Evolutionary conservation across 305 asterid genomes (phyloP).

Genomic region (Fraxinus platypoda): DNA sequence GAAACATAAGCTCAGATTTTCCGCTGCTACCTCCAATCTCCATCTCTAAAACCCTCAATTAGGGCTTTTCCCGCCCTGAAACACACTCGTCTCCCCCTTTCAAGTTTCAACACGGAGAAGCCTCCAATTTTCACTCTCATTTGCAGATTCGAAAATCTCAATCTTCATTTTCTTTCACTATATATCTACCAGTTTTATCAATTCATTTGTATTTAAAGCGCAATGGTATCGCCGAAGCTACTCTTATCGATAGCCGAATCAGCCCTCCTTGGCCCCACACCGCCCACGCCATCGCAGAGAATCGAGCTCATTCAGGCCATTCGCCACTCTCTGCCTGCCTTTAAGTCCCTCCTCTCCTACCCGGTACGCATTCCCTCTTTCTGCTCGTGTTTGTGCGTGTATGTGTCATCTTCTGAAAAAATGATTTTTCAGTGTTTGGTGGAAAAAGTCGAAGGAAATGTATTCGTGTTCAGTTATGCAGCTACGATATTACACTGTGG

Average conservation of each 20-base stretch:
- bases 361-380: slow-evolving; percentile 38
- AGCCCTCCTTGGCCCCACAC: slow-evolving; percentile 46
- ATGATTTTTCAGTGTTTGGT: background rate
- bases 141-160: slow-evolving; percentile 6
- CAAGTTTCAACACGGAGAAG: background rate
- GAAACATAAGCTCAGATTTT: background rate
- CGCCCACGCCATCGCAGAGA: slow-evolving; percentile 77
- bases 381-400: background rate
- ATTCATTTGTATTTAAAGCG: background rate
- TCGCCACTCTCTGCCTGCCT: slow-evolving; percentile 65
- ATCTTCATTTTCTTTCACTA: background rate
- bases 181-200: background rate
- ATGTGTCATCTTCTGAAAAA: background rate
- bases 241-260: slow-evolving; percentile 64
- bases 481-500: background rate
- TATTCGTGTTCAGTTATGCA: background rate
- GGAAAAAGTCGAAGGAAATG: background rate
- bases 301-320: slow-evolving; percentile 79
- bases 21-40: background rate
- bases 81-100: slow-evolving; percentile 1
- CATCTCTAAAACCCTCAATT: slow-evolving; percentile 40
- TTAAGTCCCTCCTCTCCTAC: slow-evolving; percentile 66
- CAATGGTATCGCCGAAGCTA: slow-evolving; percentile 75
- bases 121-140: slow-evolving; percentile 22
- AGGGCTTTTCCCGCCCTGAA: slow-evolving; percentile 68